A percentile compares a stretch with the other conserved stretches of the same genome.
Evolutionary conservation across 2,329 filamentous ascomycete genomes (phyloP).

Genomic region (Stagonosporopsis vannaccii): DNA sequence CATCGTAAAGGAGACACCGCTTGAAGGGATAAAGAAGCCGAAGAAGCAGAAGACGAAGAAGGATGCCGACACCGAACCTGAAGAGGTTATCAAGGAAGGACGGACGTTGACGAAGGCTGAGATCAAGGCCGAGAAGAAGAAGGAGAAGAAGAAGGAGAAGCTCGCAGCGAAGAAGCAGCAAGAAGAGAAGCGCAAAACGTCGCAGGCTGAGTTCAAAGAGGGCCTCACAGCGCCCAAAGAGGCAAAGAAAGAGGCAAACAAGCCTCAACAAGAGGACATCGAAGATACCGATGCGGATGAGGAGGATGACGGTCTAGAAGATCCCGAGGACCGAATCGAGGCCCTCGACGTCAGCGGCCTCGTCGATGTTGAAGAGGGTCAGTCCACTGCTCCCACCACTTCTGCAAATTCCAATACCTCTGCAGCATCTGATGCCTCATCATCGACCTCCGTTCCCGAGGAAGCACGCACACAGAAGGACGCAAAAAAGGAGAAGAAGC

Average conservation of each 20-base stretch:
- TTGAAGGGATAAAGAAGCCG: conserved; percentile 48
- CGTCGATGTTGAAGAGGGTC: conserved; percentile 41
- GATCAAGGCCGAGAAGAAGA: conserved; percentile 55
- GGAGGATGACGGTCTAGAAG: conserved; percentile 30
- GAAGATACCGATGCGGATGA: conserved; percentile 36
- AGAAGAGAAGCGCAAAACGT: conserved; percentile 39
- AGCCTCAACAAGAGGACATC: conserved; percentile 33
- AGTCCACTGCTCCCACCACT: conserved; percentile 44
- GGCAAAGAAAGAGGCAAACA: conserved; percentile 36
- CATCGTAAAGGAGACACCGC: conserved; percentile 48
- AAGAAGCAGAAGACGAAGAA: conserved; percentile 58
- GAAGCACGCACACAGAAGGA: conserved; percentile 33
- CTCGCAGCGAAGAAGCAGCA: conserved; percentile 50
- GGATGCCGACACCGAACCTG: conserved; percentile 25
- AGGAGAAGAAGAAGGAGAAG: conserved; percentile 57
- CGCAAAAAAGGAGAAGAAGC: conserved; percentile 42
- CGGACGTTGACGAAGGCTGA: conserved; percentile 49
- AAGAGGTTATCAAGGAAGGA: conserved; percentile 45
- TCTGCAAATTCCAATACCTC: conserved; percentile 48
- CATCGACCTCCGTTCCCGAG: conserved; percentile 55
- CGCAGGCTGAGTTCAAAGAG: conserved; percentile 40
- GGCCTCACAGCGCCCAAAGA: conserved; percentile 31
- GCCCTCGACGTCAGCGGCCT: conserved; percentile 48
- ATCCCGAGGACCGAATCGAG: conserved; percentile 43
- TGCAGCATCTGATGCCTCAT: conserved; percentile 54